A percentile compares a stretch with the other conserved stretches of the same genome.
phyloP scores from a whole-genome alignment of 75 land plant species.

The Sequoiadendron giganteum region DNA sequence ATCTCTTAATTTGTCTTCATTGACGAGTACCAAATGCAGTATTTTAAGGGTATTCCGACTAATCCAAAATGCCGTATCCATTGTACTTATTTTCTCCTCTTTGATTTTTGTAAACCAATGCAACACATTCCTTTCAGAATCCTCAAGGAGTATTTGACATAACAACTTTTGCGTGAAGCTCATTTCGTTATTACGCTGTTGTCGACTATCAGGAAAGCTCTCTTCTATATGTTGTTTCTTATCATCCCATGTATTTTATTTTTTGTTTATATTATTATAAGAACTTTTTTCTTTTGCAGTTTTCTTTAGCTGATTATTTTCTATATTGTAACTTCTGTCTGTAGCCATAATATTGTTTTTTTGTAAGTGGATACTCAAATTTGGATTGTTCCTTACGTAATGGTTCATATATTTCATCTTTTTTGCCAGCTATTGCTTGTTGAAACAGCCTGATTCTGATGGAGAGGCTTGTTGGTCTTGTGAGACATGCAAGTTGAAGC shows the following conservation, averaged over 20 bases:
- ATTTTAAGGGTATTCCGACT: no score
- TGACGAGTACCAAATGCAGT: no score
- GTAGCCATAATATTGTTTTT: not conserved
- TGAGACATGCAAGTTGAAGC: slow-evolving; percentile 2
- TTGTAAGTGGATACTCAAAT: not conserved
- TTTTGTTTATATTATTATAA: not conserved
- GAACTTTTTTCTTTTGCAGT: not conserved
- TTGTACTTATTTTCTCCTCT: not conserved
- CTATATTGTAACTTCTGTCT: not conserved
- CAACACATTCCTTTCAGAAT: not conserved
- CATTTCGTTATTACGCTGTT: not conserved
- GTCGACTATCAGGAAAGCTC: not conserved
- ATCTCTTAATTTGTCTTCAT: no score
- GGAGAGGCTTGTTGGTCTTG: not conserved
- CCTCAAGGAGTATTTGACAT: not conserved
- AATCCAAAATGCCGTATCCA: not conserved
- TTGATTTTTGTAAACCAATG: not conserved
- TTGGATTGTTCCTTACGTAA: not conserved
- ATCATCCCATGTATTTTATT: not conserved
- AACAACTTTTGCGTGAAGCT: not conserved
- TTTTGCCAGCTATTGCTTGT: slow-evolving; percentile 7
- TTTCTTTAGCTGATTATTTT: not conserved
- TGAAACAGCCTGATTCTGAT: not conserved
- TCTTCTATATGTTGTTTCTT: not conserved
- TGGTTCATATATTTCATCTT: not conserved